Evolutionary conservation across 2,329 filamentous ascomycete species (phyloP).

Genomic region (Saccharata proteae): DNA sequence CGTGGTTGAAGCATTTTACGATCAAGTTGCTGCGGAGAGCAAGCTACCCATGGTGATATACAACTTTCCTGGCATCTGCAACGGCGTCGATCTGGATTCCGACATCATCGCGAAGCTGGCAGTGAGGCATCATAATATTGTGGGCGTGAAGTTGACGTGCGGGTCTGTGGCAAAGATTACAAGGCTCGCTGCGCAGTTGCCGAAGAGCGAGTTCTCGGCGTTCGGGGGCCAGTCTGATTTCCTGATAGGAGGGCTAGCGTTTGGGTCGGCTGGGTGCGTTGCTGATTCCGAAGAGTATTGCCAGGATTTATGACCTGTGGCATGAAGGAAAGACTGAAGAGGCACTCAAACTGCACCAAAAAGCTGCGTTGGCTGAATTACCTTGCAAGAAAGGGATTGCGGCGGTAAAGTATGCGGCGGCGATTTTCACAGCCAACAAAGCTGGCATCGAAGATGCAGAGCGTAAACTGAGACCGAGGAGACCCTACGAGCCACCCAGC

Average conservation of each 20-base stretch:
- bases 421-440: conserved; percentile 48
- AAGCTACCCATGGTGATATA: conserved; percentile 57
- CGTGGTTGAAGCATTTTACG: conserved; percentile 31
- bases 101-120: conserved; percentile 49
- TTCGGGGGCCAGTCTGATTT: conserved; percentile 67
- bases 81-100: conserved; percentile 56
- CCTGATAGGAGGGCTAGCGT: conserved; percentile 43
- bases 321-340: conserved; percentile 43
- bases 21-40: conserved; percentile 43
- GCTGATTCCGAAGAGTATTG: conserved; percentile 45
- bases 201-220: conserved; percentile 47
- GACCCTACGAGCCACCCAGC: conserved; percentile 44
- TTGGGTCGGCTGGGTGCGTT: conserved; percentile 44
- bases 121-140: conserved; percentile 47
- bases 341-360: conserved; percentile 48
- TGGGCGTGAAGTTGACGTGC: conserved; percentile 61
- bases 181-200: conserved; percentile 41
- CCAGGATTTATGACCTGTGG: conserved; percentile 50
- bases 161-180: conserved; percentile 64
- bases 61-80: conserved; percentile 58
- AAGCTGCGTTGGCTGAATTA: conserved; percentile 53
- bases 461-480: conserved; percentile 45
- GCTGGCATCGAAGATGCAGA: conserved; percentile 44
- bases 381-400: conserved; percentile 56
- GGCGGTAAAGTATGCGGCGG: conserved; percentile 55